Conservation (phyloP, 345 rosid genomes). For the Linum usitatissimum region DNA sequence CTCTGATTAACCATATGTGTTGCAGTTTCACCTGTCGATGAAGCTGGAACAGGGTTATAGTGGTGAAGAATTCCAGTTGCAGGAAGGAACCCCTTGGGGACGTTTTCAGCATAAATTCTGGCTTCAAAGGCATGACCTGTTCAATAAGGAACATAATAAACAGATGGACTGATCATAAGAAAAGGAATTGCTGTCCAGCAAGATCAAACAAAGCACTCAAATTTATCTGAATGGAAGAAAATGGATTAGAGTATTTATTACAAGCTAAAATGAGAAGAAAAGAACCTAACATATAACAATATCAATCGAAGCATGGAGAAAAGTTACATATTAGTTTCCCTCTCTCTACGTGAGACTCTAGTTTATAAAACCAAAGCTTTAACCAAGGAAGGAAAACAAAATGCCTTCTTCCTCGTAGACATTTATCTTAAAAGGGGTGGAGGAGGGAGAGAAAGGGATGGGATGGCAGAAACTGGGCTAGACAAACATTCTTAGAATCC, state of each 20-base stretch:
- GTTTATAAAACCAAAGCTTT: not conserved
- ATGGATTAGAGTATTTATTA: too few relatives aligned
- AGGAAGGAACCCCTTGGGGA: slow-evolving; percentile 86
- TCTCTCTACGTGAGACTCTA: not conserved
- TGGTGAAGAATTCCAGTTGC: slow-evolving; percentile 88
- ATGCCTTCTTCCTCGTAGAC: not conserved
- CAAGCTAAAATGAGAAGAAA: too few relatives aligned
- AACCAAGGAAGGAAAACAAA: not conserved
- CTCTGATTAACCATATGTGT: not conserved
- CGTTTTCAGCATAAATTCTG: slow-evolving; percentile 90
- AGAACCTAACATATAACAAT: too few relatives aligned
- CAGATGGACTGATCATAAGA: not conserved
- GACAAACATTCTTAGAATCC: not conserved
- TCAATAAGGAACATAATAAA: slow-evolving; percentile 10
- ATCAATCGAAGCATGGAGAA: too few relatives aligned
- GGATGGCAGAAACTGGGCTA: not conserved
- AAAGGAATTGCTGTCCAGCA: too few relatives aligned
- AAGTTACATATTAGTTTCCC: too few relatives aligned
- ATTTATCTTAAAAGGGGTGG: not conserved
- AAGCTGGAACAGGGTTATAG: slow-evolving; percentile 54
- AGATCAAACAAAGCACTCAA: too few relatives aligned
- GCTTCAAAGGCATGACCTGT: slow-evolving; percentile 97
- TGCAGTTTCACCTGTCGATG: slow-evolving; percentile 53
- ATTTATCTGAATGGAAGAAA: too few relatives aligned
- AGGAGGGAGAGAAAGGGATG: not conserved